Base-by-base conservation (phyloP, 2,329 filamentous ascomycete genomes). In the Escovopsis weberi region DNA sequence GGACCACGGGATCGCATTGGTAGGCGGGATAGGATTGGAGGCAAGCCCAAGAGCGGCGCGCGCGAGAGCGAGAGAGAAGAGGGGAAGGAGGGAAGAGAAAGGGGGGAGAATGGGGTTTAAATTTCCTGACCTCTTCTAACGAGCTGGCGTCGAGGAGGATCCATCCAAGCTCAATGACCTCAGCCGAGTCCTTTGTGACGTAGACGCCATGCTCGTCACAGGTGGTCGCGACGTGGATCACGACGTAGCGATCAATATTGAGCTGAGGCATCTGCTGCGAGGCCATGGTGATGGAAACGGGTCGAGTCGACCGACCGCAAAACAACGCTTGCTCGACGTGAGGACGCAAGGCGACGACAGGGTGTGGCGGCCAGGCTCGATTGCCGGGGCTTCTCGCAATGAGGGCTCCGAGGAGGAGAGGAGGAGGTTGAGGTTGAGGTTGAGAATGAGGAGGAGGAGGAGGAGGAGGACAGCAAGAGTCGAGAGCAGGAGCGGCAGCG, bases 161-260 rank as follows among this genome's bases (percentile, higher is more conserved):
- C 91, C 91, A 98, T 50, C 89, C 91, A 60, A 98, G 75, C 75
- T 98, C 91, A 64, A 98, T 98, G 52, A 98, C 91, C 70, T 98
- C 91, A 48, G 91, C 91, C 46, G 91, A 96, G 67, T 98, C 91
- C 68, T 96, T 96, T 47, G 91, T 98, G 46, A 98, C 91, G 65
- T 98, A 98, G 51, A 98, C 91, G 49, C 91, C 91, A 67, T 98
- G 91, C 65, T 98, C 91, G 64, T 98, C 91, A 67, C 91, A 98
- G 53, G 91, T 98, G 33, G 91, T 98, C 50, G 91, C 91, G 59
- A 96, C 89, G 66, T 98, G 91, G 62, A 96, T 94, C 58, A 98
- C 85, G 52, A 95, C 83, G 67, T 94, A 98, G 63, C 89, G 85
- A 69, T 98, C 91, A 66, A 94, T 77, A 67, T 82, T 82, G 54